phyloP scores from a whole-genome alignment of 2,329 filamentous ascomycete genomes.

The Aspergillus phoenicis region DNA sequence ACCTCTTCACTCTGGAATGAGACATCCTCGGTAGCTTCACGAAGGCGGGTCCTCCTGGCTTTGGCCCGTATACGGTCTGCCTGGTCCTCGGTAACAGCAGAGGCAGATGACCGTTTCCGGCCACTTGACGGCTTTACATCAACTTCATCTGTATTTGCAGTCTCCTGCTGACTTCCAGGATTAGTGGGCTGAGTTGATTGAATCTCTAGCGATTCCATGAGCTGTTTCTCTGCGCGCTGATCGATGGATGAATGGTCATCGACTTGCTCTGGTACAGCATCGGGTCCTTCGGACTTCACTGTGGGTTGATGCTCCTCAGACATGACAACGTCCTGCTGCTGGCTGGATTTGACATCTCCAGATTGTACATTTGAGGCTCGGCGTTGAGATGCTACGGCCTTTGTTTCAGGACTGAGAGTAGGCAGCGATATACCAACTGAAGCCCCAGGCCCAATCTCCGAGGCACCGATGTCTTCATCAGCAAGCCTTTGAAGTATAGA shows the following conservation, averaged over 20 bases:
- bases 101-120: conserved; percentile 64
- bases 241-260: conserved; percentile 41
- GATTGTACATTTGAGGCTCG: conserved; percentile 17
- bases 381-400: conserved; percentile 20
- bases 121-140: conserved; percentile 43
- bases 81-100: conserved; percentile 60
- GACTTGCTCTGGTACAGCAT: conserved; percentile 20
- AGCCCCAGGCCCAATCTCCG: conserved; percentile 37
- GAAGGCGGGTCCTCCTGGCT: conserved; percentile 63
- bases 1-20: conserved; percentile 49
- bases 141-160: conserved; percentile 28
- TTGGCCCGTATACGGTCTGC: conserved; percentile 59
- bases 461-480: conserved; percentile 41
- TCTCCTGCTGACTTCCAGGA: conserved; percentile 24
- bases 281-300: conserved; percentile 17
- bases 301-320: conserved; percentile 19
- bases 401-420: conserved; percentile 27
- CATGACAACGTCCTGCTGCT: conserved; percentile 23
- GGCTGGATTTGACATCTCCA: conserved; percentile 5
- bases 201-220: conserved; percentile 40
- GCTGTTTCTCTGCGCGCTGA: conserved; percentile 40
- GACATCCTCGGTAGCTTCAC: conserved; percentile 58
- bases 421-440: conserved; percentile 49
- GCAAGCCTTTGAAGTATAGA: conserved; percentile 49
- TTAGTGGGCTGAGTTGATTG: conserved; percentile 31